Percentiles rank a stretch among this genome's conserved stretches.
These are phyloP conservation scores for Oxytropis ochrocephala DNA, from an alignment of 306 rosid genomes.

Conservation along the genomic window DNA sequence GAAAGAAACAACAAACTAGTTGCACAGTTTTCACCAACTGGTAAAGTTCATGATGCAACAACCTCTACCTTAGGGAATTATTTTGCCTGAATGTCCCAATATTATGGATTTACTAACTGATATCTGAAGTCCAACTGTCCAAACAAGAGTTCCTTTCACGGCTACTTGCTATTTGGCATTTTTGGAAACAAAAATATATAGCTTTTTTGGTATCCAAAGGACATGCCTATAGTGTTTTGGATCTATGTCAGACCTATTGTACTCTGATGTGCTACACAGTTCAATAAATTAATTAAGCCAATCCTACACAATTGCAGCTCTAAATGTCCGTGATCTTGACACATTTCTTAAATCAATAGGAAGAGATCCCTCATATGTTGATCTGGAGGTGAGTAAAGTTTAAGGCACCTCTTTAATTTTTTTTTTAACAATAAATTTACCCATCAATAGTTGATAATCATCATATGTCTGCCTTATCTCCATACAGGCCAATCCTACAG, in stretches of 20 bases:
- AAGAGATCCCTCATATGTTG: constrained; percentile 75
- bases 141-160: neutral
- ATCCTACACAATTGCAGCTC: constrained; percentile 45
- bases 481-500: constrained; percentile 71
- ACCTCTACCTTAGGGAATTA: neutral
- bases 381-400: constrained; percentile 73
- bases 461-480: neutral
- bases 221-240: neutral
- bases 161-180: neutral
- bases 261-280: neutral
- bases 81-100: neutral
- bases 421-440: neutral
- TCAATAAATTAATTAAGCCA: neutral
- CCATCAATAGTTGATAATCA: neutral
- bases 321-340: constrained; percentile 57
- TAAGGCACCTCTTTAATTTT: neutral
- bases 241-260: neutral
- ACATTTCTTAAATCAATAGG: constrained; percentile 71
- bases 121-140: neutral
- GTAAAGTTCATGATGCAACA: constrained; percentile 6
- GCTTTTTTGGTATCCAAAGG: neutral
- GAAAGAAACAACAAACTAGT: neutral
- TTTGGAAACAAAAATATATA: neutral
- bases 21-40: neutral
- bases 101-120: constrained; percentile 1